Conservation (phyloP, 805 yeast genomes). For the Candida maesae region DNA sequence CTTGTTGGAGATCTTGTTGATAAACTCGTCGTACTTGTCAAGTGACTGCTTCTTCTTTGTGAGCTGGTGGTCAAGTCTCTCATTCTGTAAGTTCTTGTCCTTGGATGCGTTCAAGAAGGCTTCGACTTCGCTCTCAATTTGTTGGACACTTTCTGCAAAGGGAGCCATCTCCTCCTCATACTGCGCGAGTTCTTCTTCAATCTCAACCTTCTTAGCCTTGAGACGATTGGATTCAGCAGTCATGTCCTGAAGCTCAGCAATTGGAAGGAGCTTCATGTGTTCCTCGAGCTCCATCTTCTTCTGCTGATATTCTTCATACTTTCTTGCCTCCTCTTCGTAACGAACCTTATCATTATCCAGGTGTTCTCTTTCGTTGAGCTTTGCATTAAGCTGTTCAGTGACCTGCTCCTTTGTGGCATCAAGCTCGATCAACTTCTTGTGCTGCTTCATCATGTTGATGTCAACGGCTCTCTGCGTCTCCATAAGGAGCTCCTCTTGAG, state of each 20-base stretch:
- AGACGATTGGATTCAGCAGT: conserved; percentile 15
- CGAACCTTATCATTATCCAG: conserved; percentile 31
- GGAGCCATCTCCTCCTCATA: conserved; percentile 19
- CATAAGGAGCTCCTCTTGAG: conserved; percentile 66
- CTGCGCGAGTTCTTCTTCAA: conserved; percentile 28
- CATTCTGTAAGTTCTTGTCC: conserved; percentile 23
- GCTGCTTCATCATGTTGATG: conserved; percentile 51
- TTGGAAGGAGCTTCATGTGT: conserved; percentile 46
- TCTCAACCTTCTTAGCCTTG: conserved; percentile 26
- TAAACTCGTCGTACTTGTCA: conserved; percentile 22
- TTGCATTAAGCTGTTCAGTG: background rate
- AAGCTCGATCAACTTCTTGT: conserved; percentile 49
- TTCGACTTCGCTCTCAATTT: conserved; percentile 26
- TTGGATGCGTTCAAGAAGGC: conserved; percentile 27
- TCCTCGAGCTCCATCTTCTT: conserved; percentile 43
- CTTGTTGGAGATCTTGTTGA: background rate
- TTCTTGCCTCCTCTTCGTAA: conserved; percentile 46
- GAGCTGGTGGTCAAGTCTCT: conserved; percentile 18
- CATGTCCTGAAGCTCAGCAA: conserved; percentile 43
- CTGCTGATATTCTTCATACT: conserved; percentile 41
- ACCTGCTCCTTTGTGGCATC: conserved; percentile 41
- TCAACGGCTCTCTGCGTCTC: conserved; percentile 84
- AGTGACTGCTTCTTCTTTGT: conserved; percentile 34
- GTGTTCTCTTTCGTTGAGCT: conserved; percentile 3
- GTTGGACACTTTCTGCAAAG: conserved; percentile 11